These are phyloP conservation scores for Rhododendron vialii DNA, from an alignment of 148 eudicot genomes.

Conservation along the genomic window DNA sequence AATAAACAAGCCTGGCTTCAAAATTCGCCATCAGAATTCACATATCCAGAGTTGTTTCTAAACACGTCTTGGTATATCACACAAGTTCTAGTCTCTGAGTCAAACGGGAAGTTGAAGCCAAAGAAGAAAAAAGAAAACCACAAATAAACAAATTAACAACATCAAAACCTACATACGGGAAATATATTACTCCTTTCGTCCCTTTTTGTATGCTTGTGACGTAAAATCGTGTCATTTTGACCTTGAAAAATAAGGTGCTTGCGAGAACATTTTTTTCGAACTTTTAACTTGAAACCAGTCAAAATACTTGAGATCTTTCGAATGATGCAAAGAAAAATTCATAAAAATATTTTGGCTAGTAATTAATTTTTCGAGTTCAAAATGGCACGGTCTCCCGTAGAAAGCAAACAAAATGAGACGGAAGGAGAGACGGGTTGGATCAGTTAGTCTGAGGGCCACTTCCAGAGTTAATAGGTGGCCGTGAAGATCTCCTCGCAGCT, in stretches of 20 bases:
- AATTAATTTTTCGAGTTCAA: too few species aligned
- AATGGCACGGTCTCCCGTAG: not conserved
- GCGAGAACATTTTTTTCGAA: too few species aligned
- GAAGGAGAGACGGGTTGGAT: not conserved
- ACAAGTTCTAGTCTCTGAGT: not conserved
- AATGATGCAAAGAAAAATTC: too few species aligned
- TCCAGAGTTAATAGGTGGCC: not conserved
- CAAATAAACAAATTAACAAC: not conserved
- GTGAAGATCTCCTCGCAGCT: not conserved
- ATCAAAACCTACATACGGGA: too few species aligned
- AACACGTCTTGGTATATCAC: not conserved
- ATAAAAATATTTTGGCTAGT: too few species aligned
- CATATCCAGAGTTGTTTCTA: not conserved
- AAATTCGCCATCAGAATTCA: not conserved
- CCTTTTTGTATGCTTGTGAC: too few species aligned
- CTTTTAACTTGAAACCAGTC: too few species aligned
- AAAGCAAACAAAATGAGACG: not conserved
- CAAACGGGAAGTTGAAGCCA: not conserved
- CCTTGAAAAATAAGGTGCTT: too few species aligned
- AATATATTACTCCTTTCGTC: too few species aligned
- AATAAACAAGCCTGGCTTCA: not conserved
- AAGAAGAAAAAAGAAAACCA: not conserved
- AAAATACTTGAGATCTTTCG: too few species aligned
- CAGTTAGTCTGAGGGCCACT: not conserved
- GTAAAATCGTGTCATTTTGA: too few species aligned